A percentile compares a stretch with the other conserved stretches of the same genome.
These are phyloP conservation scores for Saposhnikovia divaricata DNA, from an alignment of 129 eudicot genomes.

Conservation along the genomic window DNA sequence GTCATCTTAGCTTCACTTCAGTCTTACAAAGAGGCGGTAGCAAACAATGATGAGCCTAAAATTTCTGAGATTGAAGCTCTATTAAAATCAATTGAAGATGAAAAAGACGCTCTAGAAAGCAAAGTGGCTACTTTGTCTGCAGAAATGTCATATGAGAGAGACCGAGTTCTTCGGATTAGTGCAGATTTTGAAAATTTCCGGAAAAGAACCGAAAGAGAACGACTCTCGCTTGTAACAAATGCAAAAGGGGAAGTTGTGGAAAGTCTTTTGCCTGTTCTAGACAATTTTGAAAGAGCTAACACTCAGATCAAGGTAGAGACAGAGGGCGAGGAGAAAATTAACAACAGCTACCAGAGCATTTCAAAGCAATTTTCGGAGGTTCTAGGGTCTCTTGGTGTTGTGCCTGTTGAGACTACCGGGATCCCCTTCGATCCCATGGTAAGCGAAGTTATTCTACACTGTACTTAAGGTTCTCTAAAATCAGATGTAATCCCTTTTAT, in stretches of 20 bases:
- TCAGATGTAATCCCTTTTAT: not conserved
- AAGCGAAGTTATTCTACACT: constrained; percentile 12
- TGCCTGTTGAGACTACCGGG: constrained; percentile 63
- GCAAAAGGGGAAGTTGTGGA: constrained; percentile 85
- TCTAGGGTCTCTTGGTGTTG: constrained; percentile 57
- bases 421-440: constrained; percentile 77
- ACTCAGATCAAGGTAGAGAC: constrained; percentile 58
- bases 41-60: constrained; percentile 41
- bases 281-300: constrained; percentile 80
- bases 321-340: constrained; percentile 63
- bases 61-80: constrained; percentile 48
- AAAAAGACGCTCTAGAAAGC: constrained; percentile 39
- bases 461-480: not conserved
- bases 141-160: constrained; percentile 49
- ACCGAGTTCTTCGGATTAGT: constrained; percentile 55
- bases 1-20: constrained; percentile 40
- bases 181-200: constrained; percentile 88
- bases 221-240: constrained; percentile 51
- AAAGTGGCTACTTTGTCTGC: constrained; percentile 50
- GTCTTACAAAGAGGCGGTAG: constrained; percentile 66
- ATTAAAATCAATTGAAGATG: constrained; percentile 47
- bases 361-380: constrained; percentile 81
- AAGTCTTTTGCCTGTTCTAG: constrained; percentile 58
- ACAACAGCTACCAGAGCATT: constrained; percentile 74
- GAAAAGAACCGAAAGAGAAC: constrained; percentile 70